Evolutionary conservation across 768 basidiomycete genomes (phyloP).

Genomic region (Russula foetens): DNA sequence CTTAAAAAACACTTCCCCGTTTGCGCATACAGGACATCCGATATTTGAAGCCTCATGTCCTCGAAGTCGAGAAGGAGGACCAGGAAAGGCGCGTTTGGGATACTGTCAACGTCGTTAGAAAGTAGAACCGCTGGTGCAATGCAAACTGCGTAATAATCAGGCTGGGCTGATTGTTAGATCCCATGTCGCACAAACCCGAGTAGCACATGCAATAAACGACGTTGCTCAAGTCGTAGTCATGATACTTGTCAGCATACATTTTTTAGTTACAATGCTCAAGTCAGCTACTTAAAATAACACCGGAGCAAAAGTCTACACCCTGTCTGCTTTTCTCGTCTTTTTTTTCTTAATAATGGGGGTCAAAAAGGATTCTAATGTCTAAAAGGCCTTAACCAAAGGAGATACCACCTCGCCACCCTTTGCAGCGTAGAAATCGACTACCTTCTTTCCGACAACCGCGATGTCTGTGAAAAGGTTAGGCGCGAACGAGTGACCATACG

Average conservation of each 20-base stretch:
- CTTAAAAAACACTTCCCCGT: not conserved
- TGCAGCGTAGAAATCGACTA: constrained; percentile 80
- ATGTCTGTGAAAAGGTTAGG: constrained; percentile 42
- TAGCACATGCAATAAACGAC: not conserved
- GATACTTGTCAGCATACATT: not conserved
- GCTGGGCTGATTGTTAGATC: not conserved
- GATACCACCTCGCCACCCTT: constrained; percentile 64
- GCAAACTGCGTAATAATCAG: not conserved
- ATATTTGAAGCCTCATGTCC: constrained; percentile 77
- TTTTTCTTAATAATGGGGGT: not conserved
- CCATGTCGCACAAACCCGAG: not conserved
- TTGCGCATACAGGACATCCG: constrained; percentile 63
- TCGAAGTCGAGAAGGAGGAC: constrained; percentile 65
- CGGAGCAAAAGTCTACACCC: not conserved
- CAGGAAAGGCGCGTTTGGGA: constrained; percentile 79
- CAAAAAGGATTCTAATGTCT: constrained; percentile 15
- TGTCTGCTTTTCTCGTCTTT: not conserved
- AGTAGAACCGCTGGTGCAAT: constrained; percentile 22
- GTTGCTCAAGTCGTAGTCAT: not conserved
- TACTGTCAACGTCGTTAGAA: constrained; percentile 59
- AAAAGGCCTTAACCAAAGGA: constrained; percentile 68
- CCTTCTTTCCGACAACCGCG: constrained; percentile 75
- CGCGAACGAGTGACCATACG: not conserved
- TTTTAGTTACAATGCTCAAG: not conserved
- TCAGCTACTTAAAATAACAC: not conserved